Percentiles rank a stretch among this genome's conserved stretches.
Conservation (phyloP, 1,139 yeast genomes). For the Protomyces arabidopsidicola region DNA sequence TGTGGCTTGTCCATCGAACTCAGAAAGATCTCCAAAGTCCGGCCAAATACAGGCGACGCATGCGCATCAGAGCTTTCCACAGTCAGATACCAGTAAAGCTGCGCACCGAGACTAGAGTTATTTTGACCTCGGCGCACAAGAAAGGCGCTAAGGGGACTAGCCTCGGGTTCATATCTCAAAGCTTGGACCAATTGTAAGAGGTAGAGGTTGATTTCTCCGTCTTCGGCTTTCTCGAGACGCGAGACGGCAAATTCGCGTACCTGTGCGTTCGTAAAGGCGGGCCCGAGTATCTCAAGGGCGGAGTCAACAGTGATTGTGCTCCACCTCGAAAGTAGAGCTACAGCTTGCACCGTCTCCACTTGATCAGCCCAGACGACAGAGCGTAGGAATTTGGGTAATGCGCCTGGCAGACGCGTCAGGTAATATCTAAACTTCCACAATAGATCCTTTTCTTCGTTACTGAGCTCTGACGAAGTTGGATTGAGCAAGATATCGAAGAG, state of each 20-base stretch:
- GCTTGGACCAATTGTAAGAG: slow-evolving; percentile 90
- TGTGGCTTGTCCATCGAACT: slow-evolving; percentile 47
- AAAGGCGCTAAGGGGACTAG: slow-evolving; percentile 5
- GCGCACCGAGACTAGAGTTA: slow-evolving; percentile 11
- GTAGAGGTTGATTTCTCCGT: slow-evolving; percentile 52
- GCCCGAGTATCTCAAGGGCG: slow-evolving; percentile 81
- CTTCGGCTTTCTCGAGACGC: slow-evolving; percentile 69
- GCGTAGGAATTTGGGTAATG: slow-evolving; percentile 77
- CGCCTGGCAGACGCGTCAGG: slow-evolving; percentile 63
- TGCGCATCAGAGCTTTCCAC: slow-evolving; percentile 40
- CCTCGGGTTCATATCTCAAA: slow-evolving; percentile 59
- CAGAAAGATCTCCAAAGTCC: slow-evolving; percentile 1
- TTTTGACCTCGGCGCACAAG: slow-evolving; percentile 1
- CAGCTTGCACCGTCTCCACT: slow-evolving; percentile 70
- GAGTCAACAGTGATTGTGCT: slow-evolving; percentile 86
- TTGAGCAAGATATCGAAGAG: slow-evolving; percentile 61
- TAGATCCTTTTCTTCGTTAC: slow-evolving; percentile 78
- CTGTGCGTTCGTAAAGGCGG: slow-evolving; percentile 53
- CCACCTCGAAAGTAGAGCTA: slow-evolving; percentile 55
- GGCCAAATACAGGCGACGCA: slow-evolving; percentile 12
- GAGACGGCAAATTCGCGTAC: slow-evolving; percentile 85
- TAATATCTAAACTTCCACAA: slow-evolving; percentile 91
- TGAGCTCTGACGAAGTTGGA: slow-evolving; percentile 77
- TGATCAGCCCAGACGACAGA: slow-evolving; percentile 87
- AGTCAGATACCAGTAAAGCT: slow-evolving; percentile 68